Base-by-base conservation (phyloP, 1,284 basidiomycete species). In the Somion occarium region DNA sequence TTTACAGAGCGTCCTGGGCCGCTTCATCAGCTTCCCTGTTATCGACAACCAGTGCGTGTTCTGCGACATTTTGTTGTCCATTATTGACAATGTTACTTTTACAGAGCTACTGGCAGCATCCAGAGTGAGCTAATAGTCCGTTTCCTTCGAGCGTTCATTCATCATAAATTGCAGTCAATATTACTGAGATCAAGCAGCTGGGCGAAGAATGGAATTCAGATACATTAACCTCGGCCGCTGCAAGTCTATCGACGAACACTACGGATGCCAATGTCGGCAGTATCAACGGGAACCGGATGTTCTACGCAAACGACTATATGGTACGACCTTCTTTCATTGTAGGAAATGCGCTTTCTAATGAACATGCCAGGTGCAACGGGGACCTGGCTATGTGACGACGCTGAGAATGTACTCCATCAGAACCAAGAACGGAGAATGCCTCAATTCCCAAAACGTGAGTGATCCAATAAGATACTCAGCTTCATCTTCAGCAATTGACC, bases 221-320 rank as follows among this genome's bases (percentile, higher is more conserved):
- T 2, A 56, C 65, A 11, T 62, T 88, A 38, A 65, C 60, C 11
- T 61, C 69, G 19, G 74, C 78, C 11, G 70, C 73, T 30, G 59
- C 65, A 5, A 68, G 61, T 38, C 66, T 84, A 13, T 57, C 67
- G 23, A 57, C 60, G 12, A 67, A 67, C 38, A 67, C 68, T 2
- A 60, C 61, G 2, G 71, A 70, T 51, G 82, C 80, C n/a, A 86
- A 85, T 57, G 73, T 73, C 2, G 83, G 83, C 0, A 61, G 68
- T n/a, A 59, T 88, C 22, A 51, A 57, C 1, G 85, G 85, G 3
- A 86, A 85, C 59, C 73, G 76, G 27, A 78, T 80, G 72, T 88
- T 88, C 63, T 87, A 75, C 61, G 71, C 72, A 19, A 82, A 80
- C 51, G 85, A 88, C 59, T 86, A 85, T 59, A 83, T 86, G 81